Evolutionary conservation across 2,329 filamentous ascomycete species (phyloP), one percentile per base, ranked within the genome.

Genomic region (Zymoseptoria crescenta): DNA sequence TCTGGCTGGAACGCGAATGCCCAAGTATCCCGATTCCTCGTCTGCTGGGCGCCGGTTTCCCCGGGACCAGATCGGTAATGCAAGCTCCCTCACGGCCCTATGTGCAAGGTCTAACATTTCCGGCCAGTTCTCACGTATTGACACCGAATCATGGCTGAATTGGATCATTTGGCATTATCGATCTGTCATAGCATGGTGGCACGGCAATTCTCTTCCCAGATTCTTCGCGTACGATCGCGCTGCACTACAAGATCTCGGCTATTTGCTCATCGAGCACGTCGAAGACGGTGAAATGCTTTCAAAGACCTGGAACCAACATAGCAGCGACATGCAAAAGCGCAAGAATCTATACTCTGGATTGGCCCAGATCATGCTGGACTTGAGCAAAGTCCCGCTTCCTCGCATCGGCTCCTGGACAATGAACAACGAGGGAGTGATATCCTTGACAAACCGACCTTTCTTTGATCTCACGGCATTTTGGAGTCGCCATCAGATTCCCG

Each of bases 1-100:
- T 72, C 21, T 77, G 73, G 73, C 65, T 77, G 3, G 63, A 73
- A 45, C 65, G 74, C 16, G 64, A 76, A 52, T 77, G 72, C 59
- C 72, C 73, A 8, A 56, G 65, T 48, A 64, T 79, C 27, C 72
- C 71, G 10, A 72, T 74, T 27, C 73, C 73, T 55, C 60, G 62
- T 2, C 62, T 76, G 35, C 69, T 67, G 56, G 72, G 70, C 4
- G 73, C 75, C 67, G 73, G 67, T 2, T 69, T 75, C 62, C 58
- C 64, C 16, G 66, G 61, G 2, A 21, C 54, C 21, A 28, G 51
- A 41, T 49, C 56, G 49, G 56, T 56, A 53, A n/a, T 24, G 2
- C 24, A 24, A 24, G 24, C 4, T 24, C 24, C 24, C 4, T 4
- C 2, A 24, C 24, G 24, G 24, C 24, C 24, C 24, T 24, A 24